These are phyloP conservation scores for Lepidium aucheri DNA, from an alignment of 345 rosid genomes.

Conservation along the genomic window DNA sequence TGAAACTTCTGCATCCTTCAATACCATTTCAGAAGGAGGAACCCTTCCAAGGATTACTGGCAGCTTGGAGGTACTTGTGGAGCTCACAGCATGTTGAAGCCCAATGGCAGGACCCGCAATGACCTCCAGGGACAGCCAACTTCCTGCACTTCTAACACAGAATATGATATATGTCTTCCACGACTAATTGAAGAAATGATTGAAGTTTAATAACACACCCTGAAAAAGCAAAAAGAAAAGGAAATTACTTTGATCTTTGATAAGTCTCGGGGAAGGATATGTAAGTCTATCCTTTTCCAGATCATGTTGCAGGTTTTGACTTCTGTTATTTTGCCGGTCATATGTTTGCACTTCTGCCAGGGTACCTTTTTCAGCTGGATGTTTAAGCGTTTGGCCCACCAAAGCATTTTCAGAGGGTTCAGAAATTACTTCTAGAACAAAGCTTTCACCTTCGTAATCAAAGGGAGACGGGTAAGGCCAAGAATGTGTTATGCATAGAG, in stretches of 20 bases:
- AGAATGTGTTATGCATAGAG: constrained; percentile 3
- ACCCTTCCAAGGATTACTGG: constrained; percentile 89
- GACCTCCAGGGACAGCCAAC: constrained; percentile 81
- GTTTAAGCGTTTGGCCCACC: constrained; percentile 66
- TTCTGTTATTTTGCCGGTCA: constrained; percentile 32
- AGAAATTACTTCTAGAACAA: constrained; percentile 50
- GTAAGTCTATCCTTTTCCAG: constrained; percentile 28
- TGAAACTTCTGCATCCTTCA: constrained; percentile 91
- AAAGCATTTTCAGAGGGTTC: constrained; percentile 45
- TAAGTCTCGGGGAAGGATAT: constrained; percentile 28
- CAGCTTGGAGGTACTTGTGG: constrained; percentile 59
- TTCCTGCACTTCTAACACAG: constrained; percentile 90
- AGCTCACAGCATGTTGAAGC: constrained; percentile 41
- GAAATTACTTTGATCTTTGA: constrained; percentile 67
- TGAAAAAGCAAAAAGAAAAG: constrained; percentile 22
- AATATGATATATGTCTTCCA: constrained; percentile 41
- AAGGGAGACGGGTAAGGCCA: neutral
- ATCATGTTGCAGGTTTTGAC: constrained; percentile 21
- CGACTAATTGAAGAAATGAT: constrained; percentile 22
- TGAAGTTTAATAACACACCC: constrained; percentile 13
- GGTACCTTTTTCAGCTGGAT: constrained; percentile 25
- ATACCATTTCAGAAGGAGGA: constrained; percentile 57
- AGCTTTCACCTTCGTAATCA: constrained; percentile 48
- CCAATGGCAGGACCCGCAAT: constrained; percentile 84
- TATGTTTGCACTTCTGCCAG: constrained; percentile 37